These are phyloP conservation scores for Turritis glabra DNA, from an alignment of 345 rosid species.

Conservation along the genomic window DNA sequence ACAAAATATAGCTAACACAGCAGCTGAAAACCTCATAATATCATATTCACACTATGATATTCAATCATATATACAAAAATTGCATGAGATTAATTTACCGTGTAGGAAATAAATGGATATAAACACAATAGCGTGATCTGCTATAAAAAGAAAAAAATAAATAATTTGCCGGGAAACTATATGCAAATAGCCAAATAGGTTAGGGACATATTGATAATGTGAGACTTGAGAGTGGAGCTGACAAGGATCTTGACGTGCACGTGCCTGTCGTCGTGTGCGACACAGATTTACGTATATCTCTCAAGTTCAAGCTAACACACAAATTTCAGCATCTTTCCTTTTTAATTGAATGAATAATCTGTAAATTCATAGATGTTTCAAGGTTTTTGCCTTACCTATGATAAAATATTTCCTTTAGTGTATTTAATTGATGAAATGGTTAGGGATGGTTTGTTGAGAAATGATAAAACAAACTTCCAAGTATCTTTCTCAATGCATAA, in stretches of 20 bases:
- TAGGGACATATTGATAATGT: slow-evolving; percentile 34
- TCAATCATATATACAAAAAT: not conserved
- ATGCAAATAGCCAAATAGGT: slow-evolving; percentile 15
- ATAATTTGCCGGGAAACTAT: slow-evolving; percentile 11
- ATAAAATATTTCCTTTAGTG: no score
- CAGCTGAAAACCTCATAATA: not conserved
- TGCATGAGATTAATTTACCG: not conserved
- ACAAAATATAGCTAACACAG: not conserved
- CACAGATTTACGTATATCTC: not conserved
- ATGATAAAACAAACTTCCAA: no score
- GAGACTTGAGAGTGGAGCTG: slow-evolving; percentile 33
- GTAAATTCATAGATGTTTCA: not conserved
- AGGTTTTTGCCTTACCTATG: not conserved
- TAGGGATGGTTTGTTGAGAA: slow-evolving; percentile 31
- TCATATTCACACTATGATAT: not conserved
- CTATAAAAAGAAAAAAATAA: not conserved
- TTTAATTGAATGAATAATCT: not conserved
- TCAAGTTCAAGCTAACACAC: no score
- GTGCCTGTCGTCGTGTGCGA: slow-evolving; percentile 33
- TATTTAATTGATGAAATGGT: not conserved
- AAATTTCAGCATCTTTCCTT: no score
- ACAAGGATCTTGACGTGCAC: slow-evolving; percentile 42
- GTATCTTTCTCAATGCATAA: not conserved
- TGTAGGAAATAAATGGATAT: slow-evolving; percentile 23
- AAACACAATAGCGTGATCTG: slow-evolving; percentile 35